Evolutionary conservation across 129 eudicot genomes (phyloP), one percentile per base, ranked within the genome.

Genomic region (Lactuca saligna): DNA sequence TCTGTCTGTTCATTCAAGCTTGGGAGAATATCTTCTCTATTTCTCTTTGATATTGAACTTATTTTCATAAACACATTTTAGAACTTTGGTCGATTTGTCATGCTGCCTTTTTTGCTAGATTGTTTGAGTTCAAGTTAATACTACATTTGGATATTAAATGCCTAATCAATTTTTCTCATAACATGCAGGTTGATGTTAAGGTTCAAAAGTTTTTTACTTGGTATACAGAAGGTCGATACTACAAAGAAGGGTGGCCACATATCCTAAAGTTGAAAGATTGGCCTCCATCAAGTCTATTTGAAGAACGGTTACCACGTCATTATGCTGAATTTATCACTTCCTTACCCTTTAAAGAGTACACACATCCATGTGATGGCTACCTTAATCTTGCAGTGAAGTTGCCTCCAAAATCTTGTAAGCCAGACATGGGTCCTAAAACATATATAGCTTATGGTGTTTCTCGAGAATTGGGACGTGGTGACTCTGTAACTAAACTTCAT

Each of bases 391-490:
- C 49, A 8, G 13, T 9, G 1, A 42, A 42, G 49, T 42, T 42
- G 49, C 49, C 49, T 42, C 3, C 0, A 7, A 3, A 37, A 7
- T 41, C 80, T 15, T 72, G 76, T 48, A 84, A 81, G 49, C 49
- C 49, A 42, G 49, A 42, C 49, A 42, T 42, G 78, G 88, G 88
- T n/a, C 93, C 93, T 15, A 81, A 84, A 73, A 79, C 95, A 38
- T 81, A 84, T 57, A 84, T 87, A 61, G 85, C 89, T 49, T 87
- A 81, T 77, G 89, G 95, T 34, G 31, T 84, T 60, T 54, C 73
- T 61, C 76, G 69, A 62, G 95, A 87, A 69, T 75, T 87, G 62
- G 89, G 89, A 35, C 83, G 89, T 60, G 95, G 89, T 10, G 94
- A 84, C 65, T 84, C 89, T 66, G 87, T 87, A 4, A 84, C 89